Evolutionary conservation across 2,329 filamentous ascomycete genomes (phyloP).

Genomic region (Peltaster fructicola): DNA sequence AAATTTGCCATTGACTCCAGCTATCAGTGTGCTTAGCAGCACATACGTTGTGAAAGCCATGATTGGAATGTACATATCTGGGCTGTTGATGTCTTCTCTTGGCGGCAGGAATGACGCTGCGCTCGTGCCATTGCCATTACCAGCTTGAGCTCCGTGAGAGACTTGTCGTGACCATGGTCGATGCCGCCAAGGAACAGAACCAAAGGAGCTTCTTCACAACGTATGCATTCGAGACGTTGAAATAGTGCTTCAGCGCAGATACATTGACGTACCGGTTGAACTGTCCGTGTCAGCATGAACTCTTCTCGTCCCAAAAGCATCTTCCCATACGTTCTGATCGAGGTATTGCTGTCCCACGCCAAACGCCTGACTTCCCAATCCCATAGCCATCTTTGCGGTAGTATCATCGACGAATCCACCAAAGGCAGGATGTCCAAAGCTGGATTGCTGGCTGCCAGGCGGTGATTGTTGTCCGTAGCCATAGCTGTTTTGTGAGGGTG

Average conservation of each 20-base stretch:
- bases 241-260: slow-evolving; percentile 90
- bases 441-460: slow-evolving; percentile 35
- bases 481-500: slow-evolving; percentile 49
- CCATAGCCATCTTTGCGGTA: slow-evolving; percentile 85
- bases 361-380: slow-evolving; percentile 57
- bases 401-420: slow-evolving; percentile 93
- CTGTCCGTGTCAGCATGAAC: slow-evolving; percentile 25
- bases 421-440: slow-evolving; percentile 39
- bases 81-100: slow-evolving; percentile 88
- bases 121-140: slow-evolving; percentile 29
- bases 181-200: slow-evolving; percentile 94
- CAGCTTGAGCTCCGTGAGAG: slow-evolving; percentile 38
- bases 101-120: slow-evolving; percentile 67
- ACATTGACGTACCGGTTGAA: slow-evolving; percentile 78
- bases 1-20: slow-evolving; percentile 78
- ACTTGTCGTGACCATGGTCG: slow-evolving; percentile 94
- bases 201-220: slow-evolving; percentile 82
- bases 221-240: slow-evolving; percentile 96
- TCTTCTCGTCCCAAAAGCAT: neutral
- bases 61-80: slow-evolving; percentile 98
- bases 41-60: slow-evolving; percentile 99
- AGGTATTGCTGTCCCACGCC: slow-evolving; percentile 85
- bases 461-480: slow-evolving; percentile 39
- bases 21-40: slow-evolving; percentile 75
- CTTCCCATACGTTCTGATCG: slow-evolving; percentile 62